Conservation (phyloP, 495 filamentous ascomycete species). For the Hyaloscypha bicolor region DNA sequence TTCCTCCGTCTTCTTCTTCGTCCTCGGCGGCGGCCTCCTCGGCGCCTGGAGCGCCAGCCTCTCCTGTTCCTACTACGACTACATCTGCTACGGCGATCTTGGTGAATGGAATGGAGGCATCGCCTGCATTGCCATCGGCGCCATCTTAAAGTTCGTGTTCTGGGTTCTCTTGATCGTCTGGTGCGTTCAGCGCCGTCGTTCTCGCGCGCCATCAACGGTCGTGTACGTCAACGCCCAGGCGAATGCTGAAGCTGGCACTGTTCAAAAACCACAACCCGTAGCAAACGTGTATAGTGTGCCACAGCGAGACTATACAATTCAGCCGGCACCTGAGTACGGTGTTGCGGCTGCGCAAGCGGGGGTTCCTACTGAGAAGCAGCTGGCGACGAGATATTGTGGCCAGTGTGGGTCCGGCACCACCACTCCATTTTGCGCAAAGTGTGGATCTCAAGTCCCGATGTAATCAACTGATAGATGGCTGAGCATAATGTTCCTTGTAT, state of each 20-base stretch:
- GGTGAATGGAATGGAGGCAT: background rate
- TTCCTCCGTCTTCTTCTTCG: slow-evolving; percentile 6
- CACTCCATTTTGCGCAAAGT: slow-evolving; percentile 4
- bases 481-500: background rate
- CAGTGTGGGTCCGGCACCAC: background rate
- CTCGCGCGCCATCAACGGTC: background rate
- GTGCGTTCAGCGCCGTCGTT: slow-evolving; percentile 5
- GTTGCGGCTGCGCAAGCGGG: background rate
- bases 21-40: slow-evolving; percentile 8
- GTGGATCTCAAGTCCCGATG: slow-evolving; percentile 4
- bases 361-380: background rate
- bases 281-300: background rate
- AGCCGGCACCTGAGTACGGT: background rate
- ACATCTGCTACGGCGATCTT: background rate
- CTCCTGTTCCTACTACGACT: background rate
- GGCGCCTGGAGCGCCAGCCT: background rate
- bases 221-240: slow-evolving; percentile 3
- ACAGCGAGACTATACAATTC: background rate
- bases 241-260: background rate
- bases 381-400: slow-evolving; percentile 1
- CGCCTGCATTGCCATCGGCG: slow-evolving; percentile 9
- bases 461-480: background rate
- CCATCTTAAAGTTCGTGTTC: slow-evolving; percentile 8
- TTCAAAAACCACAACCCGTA: slow-evolving; percentile 11
- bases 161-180: slow-evolving; percentile 13